Base-by-base conservation (phyloP, 352 stramenopile species). In the Phytophthora colocasiae region DNA sequence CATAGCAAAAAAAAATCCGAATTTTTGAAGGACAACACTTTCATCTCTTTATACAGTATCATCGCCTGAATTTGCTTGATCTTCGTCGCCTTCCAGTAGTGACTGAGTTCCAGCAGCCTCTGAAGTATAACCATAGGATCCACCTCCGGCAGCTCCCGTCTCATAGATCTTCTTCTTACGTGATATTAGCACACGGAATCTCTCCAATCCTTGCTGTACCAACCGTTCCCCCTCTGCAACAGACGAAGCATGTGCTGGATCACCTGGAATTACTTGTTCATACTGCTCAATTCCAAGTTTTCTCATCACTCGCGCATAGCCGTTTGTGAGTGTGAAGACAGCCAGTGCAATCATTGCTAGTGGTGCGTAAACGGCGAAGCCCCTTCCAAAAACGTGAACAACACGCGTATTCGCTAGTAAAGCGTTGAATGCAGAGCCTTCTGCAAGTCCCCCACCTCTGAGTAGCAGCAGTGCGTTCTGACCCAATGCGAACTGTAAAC, bases 391-490 rank as follows among this genome's bases (percentile, higher is more conserved):
- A 7, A 89, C 61, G 34, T 86, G 80, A 4, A 93, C 75, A 17
- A 89, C 61, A 3, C 73, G 75, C 50, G 88, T 90, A 55, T 82
- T 66, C 32, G 67, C 57, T 56, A 88, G 77, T 8, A 93, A 59
- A n/a, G 46, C 63, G 24, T 83, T 76, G 64, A 91, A 90, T 11
- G 85, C 83, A 2, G 81, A 90, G 26, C 56, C 58, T 5, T 82
- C 58, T 1, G 75, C 83, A 31, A 85, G 49, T 15, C 63, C 67
- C 34, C 60, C 66, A 44, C 72, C 65, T 49, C 87, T 62, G 9
- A 92, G 53, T 27, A 93, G 54, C 22, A 93, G 52, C 8, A 91
- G 41, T 31, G 90, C 80, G 47, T 91, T 93, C 64, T 91, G 86
- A 8, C 73, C 78, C 32, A 92, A 69, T 5, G 83, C 66, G 38